Evolutionary conservation across 371 early-diverging fungal genomes (phyloP), one percentile per base, ranked within the genome.

Genomic region (Rhizoclosmatium hyalinum): DNA sequence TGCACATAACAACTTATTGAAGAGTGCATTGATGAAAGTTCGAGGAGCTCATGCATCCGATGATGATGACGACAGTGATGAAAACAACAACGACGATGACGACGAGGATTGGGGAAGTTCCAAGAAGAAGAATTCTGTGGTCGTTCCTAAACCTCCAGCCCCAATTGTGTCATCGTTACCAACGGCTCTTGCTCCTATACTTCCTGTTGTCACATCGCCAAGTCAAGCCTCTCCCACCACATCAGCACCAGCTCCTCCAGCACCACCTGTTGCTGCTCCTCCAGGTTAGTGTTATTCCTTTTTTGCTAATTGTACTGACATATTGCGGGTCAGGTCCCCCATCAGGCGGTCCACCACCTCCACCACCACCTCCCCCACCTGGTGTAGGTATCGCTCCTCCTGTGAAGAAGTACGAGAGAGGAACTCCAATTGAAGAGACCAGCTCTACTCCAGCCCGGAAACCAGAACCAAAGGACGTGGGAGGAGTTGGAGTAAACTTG

Each of bases 301-400:
- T 17, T 12, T 12, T 50, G 6, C 17, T 50, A 17, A 50, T 50
- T 50, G 17, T 50, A 32, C 32, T 17, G 17, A 17, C 58, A 32
- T 58, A 6, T 58, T 2, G 19, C 58, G 58, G 8, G 6, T 58
- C 21, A 58, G 58, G 58, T n/a, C 58, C 58, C 21, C 58, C 58
- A 58, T n/a, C 19, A 43, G 70, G 19, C 42, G 44, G 44, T 19
- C 72, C 75, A 5, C 74, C 79, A 3, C 80, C 80, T 2, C 75
- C 80, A 19, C 80, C 80, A 8, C 75, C 76, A 46, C 81, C 84
- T 8, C 84, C 84, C 14, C 84, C 81, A 39, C 81, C 81, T 2
- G 80, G 81, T 3, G 70, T 77, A 0, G 82, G 79, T 3, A 69
- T 66, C 44, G 80, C 71, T 2, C 61, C 72, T 3, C 77, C 80